Percentiles rank a stretch among this genome's conserved stretches.
These are phyloP conservation scores for Albophoma yamanashiensis DNA, from an alignment of 2,329 filamentous ascomycete species.

Conservation along the genomic window DNA sequence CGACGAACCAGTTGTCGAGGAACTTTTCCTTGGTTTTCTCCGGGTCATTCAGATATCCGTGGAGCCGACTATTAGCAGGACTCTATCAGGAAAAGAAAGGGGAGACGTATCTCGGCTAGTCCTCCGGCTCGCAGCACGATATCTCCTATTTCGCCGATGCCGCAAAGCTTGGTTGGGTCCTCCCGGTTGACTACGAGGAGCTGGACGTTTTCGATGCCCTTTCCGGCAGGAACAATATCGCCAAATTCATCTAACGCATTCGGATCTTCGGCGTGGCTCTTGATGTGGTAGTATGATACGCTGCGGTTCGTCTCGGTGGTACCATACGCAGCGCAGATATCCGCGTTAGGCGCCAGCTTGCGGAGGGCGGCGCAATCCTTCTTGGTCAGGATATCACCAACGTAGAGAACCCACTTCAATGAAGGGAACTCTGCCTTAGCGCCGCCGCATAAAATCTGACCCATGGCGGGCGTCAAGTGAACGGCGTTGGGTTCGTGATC, in stretches of 20 bases:
- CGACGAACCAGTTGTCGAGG: conserved; percentile 75
- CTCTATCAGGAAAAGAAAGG: too few relatives aligned
- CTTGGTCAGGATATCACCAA: conserved; percentile 82
- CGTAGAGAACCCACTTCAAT: conserved; percentile 79
- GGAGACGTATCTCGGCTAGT: conserved; percentile 72
- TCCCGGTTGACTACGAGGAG: conserved; percentile 70
- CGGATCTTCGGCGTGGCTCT: conserved; percentile 37
- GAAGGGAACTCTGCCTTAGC: conserved; percentile 66
- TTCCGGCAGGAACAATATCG: conserved; percentile 73
- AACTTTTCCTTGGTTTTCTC: too few relatives aligned
- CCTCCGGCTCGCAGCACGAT: conserved; percentile 75
- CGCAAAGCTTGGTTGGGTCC: conserved; percentile 59
- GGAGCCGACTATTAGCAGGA: too few relatives aligned
- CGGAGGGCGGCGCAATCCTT: conserved; percentile 68
- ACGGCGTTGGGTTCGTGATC: conserved; percentile 65
- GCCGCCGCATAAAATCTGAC: conserved; percentile 83
- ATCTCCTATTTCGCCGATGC: conserved; percentile 73
- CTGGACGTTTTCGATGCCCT: conserved; percentile 83
- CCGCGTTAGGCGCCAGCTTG: too few relatives aligned
- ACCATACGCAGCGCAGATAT: too few relatives aligned
- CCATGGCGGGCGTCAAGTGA: conserved; percentile 93
- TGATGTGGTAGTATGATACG: not conserved
- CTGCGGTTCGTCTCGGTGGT: conserved; percentile 64
- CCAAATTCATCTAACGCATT: conserved; percentile 28
- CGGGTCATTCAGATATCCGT: too few relatives aligned